Percentiles rank a stretch among this genome's conserved stretches.
Evolutionary conservation across 2,329 filamentous ascomycete species (phyloP).

Genomic region (Penicillium sp.): DNA sequence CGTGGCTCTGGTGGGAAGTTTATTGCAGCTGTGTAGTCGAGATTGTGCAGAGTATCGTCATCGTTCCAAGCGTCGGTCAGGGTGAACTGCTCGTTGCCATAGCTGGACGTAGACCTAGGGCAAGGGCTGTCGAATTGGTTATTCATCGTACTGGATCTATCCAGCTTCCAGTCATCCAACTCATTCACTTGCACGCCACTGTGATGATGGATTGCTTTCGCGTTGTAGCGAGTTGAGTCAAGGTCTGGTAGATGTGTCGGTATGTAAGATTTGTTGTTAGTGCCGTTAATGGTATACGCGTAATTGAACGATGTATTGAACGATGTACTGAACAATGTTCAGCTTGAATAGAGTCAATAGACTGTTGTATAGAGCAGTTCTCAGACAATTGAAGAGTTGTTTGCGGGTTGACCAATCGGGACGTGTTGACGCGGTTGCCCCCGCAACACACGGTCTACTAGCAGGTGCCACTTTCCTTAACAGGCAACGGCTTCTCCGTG

Average conservation of each 20-base stretch:
- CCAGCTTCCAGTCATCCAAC: background rate
- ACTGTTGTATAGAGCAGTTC: too few relatives aligned
- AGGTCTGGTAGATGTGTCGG: background rate
- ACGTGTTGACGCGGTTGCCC: conserved; percentile 8
- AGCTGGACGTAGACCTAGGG: conserved; percentile 21
- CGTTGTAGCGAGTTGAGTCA: background rate
- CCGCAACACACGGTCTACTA: background rate
- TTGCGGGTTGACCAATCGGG: conserved; percentile 4
- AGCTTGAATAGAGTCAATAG: background rate
- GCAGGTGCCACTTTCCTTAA: background rate
- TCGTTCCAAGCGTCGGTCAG: conserved; percentile 25
- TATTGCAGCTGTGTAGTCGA: conserved; percentile 35
- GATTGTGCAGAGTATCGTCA: conserved; percentile 18
- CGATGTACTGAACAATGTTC: background rate
- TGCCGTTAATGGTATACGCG: background rate
- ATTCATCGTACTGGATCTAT: background rate
- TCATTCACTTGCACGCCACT: background rate
- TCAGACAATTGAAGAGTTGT: background rate
- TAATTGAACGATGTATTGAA: background rate
- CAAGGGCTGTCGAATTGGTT: conserved; percentile 31
- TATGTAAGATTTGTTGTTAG: too few relatives aligned
- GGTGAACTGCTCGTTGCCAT: conserved; percentile 17
- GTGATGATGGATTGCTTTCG: background rate
- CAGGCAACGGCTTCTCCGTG: background rate
- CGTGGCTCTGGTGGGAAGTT: conserved; percentile 41